Evolutionary conservation across 495 filamentous ascomycete species (phyloP).

Genomic region (Aspergillus cristatus): DNA sequence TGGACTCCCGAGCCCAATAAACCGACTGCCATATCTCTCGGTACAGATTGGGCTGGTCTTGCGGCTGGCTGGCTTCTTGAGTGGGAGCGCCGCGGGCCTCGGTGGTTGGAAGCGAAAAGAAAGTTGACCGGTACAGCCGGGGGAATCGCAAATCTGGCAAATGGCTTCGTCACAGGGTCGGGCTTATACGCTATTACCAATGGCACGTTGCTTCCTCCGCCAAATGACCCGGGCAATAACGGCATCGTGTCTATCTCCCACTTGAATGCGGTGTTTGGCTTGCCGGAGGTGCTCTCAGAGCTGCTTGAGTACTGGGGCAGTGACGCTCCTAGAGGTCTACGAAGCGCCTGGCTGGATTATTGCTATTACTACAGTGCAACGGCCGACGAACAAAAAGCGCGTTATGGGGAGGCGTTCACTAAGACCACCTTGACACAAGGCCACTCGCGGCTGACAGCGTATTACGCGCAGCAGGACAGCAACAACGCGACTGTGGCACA

Average conservation of each 20-base stretch:
- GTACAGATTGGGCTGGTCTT: conserved; percentile 39
- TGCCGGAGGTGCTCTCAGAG: conserved; percentile 35
- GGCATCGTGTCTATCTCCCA: conserved; percentile 32
- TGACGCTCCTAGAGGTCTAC: conserved; percentile 18
- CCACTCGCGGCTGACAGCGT: conserved; percentile 38
- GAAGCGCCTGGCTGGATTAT: conserved; percentile 37
- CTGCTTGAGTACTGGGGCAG: conserved; percentile 22
- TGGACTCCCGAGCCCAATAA: conserved; percentile 30
- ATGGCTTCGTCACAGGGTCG: conserved; percentile 39
- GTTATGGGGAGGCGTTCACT: conserved; percentile 34
- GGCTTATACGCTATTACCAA: conserved; percentile 33
- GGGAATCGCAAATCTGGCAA: conserved; percentile 33
- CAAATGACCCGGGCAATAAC: conserved; percentile 29
- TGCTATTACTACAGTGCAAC: conserved; percentile 29
- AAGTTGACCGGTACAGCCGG: conserved; percentile 29
- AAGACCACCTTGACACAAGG: conserved; percentile 28
- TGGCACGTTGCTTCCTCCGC: conserved; percentile 29
- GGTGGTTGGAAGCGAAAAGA: conserved; percentile 29
- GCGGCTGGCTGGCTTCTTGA: conserved; percentile 38
- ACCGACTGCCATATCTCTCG: conserved; percentile 31
- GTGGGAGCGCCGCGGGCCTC: conserved; percentile 35
- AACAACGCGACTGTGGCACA: conserved; percentile 23
- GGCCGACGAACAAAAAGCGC: conserved; percentile 25
- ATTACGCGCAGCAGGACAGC: conserved; percentile 18
- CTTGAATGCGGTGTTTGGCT: conserved; percentile 36